Evolutionary conservation across 805 yeast species (phyloP), one percentile per base, ranked within the genome.

Genomic region (Candida dajiaensis): DNA sequence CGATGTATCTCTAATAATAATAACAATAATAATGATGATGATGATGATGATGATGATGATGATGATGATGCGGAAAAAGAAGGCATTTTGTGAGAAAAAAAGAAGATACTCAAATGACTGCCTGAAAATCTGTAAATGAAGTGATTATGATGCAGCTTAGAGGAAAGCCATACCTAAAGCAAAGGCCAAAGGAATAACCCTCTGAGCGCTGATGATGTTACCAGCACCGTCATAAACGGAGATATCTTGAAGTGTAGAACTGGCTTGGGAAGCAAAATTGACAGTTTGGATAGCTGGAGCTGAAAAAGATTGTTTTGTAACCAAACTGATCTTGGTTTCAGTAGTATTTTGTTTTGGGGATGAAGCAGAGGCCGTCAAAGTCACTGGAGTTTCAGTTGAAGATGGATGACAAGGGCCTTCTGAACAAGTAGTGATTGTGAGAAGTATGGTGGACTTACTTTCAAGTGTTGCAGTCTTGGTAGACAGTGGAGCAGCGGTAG

Each of bases 361-460:
- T 16, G 36, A 33, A 9, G 36, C 36, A 8, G 36, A 4, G 11
- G 36, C 20, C 16, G 12, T 10, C 2, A 11, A n/a, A 33, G 36
- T 33, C 5, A 33, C 13, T 13, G 20, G 18, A 18, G 7, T 16
- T 16, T n/a, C 36, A 16, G 36, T 33, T n/a, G 40, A 37, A 15
- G 40, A 37, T 19, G 40, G 18, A 4, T 37, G 20, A 37, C 40
- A 37, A n/a, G 22, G 22, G 20, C 40, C 40, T 20, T 37, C 40
- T 8, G 40, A 37, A 15, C 40, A 37, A 19, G 20, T 9, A 18
- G 43, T 41, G 21, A 22, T 31, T 16, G 46, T 41, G 38, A 45
- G n/a, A 44, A 33, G 20, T 10, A 16, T 33, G 18, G 36, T 33
- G 5, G 36, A 33, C 8, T 16, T 12, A 8, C 16, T n/a, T 33